Evolutionary conservation across 2,329 filamentous ascomycete species (phyloP), one percentile per base, ranked within the genome.

Genomic region (Botrytis cinerea): DNA sequence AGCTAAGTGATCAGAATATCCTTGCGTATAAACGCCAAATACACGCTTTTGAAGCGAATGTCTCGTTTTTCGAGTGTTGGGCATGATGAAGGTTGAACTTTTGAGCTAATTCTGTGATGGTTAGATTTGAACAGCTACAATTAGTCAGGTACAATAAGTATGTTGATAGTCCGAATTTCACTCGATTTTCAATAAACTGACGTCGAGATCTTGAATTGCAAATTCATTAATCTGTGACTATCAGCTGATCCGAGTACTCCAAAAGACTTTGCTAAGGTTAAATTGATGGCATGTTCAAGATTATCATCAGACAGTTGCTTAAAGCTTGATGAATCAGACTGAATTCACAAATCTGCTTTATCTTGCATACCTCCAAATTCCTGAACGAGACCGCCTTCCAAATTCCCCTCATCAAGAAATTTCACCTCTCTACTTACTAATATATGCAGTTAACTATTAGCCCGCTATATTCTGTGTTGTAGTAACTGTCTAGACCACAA

Each of bases 221-320:
- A 9, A 28, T 54, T 1, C n/a, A 16, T 7, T 9, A 16, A 16
- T 7, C 3, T 16, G 12, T 6, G 25, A 7, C 12, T 18, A 54
- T 54, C n/a, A 4, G 51, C 51, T 9, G 0, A 54, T 18, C 8
- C 14, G 6, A 18, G 5, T 18, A 8, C 51, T 28, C 4, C n/a
- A 28, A 2, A 22, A 16, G 16, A 54, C 51, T 4, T 28, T 28
- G n/a, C n/a, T 1, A 14, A 10, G 28, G 51, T 28, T n/a, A 54
- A 18, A 25, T 54, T 54, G 0, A 12, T 18, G n/a, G 1, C n/a
- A 28, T 18, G 8, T 28, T 18, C 25, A 54, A 14, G 28, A 8
- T 3, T 0, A 28, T 18, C 1, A 18, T 54, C n/a, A 14, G 2
- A 28, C 6, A n/a, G 25, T 3, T 16, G 2, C n/a, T 28, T n/a